Evolutionary conservation across 768 basidiomycete genomes (phyloP).

Genomic region (Naganishia antarctica): DNA sequence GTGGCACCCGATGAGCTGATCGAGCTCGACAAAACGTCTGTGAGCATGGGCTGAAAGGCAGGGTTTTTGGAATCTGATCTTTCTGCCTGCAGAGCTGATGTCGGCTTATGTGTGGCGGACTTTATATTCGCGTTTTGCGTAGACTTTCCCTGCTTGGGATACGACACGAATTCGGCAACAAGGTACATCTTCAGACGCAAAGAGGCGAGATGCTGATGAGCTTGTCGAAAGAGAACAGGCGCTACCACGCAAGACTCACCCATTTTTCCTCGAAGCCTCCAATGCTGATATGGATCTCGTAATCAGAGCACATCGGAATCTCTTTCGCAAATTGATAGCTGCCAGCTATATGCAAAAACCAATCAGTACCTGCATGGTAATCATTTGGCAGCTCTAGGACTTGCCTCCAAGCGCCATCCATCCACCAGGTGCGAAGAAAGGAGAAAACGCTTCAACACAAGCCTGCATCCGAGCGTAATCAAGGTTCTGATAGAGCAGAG

Average conservation of each 20-base stretch:
- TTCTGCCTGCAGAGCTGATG: conserved; percentile 6
- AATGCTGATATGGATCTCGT: conserved; percentile 44
- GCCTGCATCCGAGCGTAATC: conserved; percentile 28
- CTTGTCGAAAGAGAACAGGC: too few species aligned
- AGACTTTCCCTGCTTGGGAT: conserved; percentile 33
- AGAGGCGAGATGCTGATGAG: too few species aligned
- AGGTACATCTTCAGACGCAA: conserved; percentile 45
- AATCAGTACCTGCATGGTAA: not conserved
- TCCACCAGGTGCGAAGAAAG: conserved; percentile 25
- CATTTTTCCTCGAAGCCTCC: conserved; percentile 50
- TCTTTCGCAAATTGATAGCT: conserved; percentile 46
- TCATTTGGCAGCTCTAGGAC: not conserved
- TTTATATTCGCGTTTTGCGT: not conserved
- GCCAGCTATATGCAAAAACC: conserved; percentile 20
- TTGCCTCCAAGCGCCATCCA: conserved; percentile 29
- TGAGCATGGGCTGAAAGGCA: not conserved
- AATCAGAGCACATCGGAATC: conserved; percentile 44
- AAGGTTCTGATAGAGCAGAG: conserved; percentile 15
- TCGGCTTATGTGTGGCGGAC: not conserved
- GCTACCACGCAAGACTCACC: too few species aligned
- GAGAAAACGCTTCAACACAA: conserved; percentile 26
- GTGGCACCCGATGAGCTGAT: conserved; percentile 10
- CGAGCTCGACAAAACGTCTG: not conserved
- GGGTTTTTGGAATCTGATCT: not conserved
- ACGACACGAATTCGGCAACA: conserved; percentile 46